Conservation (phyloP, 805 yeast genomes). For the Lipomyces spencermartinsiae region DNA sequence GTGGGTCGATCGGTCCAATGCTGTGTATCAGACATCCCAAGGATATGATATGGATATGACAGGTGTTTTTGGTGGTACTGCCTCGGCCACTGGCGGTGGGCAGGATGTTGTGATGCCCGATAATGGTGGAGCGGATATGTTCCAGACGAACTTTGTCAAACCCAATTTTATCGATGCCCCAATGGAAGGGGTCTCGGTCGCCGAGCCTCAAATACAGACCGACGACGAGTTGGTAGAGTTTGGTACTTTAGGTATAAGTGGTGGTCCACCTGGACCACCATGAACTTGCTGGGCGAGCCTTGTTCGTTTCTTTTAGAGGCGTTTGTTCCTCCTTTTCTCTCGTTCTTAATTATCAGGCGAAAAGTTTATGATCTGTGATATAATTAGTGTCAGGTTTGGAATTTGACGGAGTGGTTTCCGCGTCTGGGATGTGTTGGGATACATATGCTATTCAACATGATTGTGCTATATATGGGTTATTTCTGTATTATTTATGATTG, state of each 20-base stretch:
- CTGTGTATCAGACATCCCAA: neutral
- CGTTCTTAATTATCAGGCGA: neutral
- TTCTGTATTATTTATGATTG: neutral
- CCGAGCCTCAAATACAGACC: neutral
- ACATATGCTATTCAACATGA: neutral
- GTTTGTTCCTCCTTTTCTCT: slow-evolving; percentile 2
- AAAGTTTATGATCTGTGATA: neutral
- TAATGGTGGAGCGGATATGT: neutral
- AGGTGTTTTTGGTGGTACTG: neutral
- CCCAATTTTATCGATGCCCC: slow-evolving; percentile 3
- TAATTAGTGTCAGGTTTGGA: too few species aligned
- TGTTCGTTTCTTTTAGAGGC: neutral
- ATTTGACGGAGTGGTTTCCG: neutral
- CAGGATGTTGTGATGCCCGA: slow-evolving; percentile 6
- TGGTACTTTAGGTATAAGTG: slow-evolving; percentile 19
- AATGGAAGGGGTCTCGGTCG: neutral
- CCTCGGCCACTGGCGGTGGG: neutral
- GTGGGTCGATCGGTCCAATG: slow-evolving; percentile 14
- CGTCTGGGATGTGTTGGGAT: neutral
- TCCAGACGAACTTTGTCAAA: slow-evolving; percentile 13
- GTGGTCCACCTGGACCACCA: neutral
- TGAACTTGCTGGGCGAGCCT: neutral
- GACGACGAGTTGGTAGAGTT: slow-evolving; percentile 18
- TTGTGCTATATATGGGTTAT: neutral
- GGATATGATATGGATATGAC: neutral